These are phyloP conservation scores for Melampsora larici-populina DNA, from an alignment of 1,284 basidiomycete genomes.

Conservation along the genomic window DNA sequence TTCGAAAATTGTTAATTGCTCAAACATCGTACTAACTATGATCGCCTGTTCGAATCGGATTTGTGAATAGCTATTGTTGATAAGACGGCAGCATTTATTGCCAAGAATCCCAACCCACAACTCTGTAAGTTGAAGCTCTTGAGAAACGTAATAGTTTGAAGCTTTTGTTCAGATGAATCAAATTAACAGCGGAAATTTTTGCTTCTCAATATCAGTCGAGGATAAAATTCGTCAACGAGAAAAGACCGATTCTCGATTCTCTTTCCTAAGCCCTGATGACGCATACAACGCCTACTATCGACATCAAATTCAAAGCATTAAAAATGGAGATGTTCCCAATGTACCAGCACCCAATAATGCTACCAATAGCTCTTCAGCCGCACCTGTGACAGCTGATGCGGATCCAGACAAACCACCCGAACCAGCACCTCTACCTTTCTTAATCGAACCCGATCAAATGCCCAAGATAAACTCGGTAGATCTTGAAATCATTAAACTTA, in stretches of 20 bases:
- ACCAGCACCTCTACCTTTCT: constrained; percentile 43
- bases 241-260: constrained; percentile 90
- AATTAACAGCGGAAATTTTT: not conserved
- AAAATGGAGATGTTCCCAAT: constrained; percentile 63
- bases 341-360: constrained; percentile 46
- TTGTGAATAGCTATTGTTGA: constrained; percentile 75
- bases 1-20: not conserved
- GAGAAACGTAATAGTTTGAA: not conserved
- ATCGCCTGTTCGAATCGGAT: not conserved
- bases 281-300: constrained; percentile 96
- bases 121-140: constrained; percentile 57
- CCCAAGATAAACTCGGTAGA: constrained; percentile 27
- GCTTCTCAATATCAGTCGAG: constrained; percentile 60
- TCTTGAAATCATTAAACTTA: constrained; percentile 61
- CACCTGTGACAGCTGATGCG: constrained; percentile 51
- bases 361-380: constrained; percentile 47
- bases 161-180: not conserved
- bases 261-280: constrained; percentile 84
- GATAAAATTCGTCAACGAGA: constrained; percentile 92
- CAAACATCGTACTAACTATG: not conserved
- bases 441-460: constrained; percentile 19
- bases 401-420: constrained; percentile 43
- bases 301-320: constrained; percentile 74
- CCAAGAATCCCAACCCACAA: constrained; percentile 79
- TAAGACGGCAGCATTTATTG: constrained; percentile 89